Evolutionary conservation across 352 stramenopile species (phyloP), one percentile per base, ranked within the genome.

Genomic region (Pythium brassicae): DNA sequence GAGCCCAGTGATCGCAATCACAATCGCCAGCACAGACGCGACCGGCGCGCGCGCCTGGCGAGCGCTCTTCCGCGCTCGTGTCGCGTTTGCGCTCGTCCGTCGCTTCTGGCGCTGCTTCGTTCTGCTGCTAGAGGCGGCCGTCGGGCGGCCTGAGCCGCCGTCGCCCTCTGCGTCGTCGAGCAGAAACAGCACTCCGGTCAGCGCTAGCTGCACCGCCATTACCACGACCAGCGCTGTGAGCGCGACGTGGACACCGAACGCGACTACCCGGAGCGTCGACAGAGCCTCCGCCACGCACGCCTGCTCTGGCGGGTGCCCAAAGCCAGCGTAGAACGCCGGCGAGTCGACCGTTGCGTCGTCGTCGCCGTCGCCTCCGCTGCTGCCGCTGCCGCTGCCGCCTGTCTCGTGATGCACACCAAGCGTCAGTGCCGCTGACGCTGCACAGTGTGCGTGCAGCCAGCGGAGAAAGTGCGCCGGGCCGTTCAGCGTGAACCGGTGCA

Each of bases 401-500:
- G n/a, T 37, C 22, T 40, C 22, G 7, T 39, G 35, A 23, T 2
- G n/a, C 8, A 8, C 20, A 26, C 7, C n/a, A 25, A 46, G n/a
- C 6, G 19, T 4, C 11, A 19, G 22, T 7, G n/a, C 26, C 10
- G 35, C 12, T 20, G 43, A 17, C 19, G 22, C 45, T 0, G 42
- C 25, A 25, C 77, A 87, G 23, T 66, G 60, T 0, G 19, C 11
- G 25, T 65, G 48, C 11, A 87, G 27, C 71, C 71, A 83, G 2
- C 56, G 54, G 2, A 87, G 58, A 29, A 84, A 87, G 48, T 57
- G 58, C 47, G 61, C 57, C 7, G 73, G 75, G 4, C 64, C 72
- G 45, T 87, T 74, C 22, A 83, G 61, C 7, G 79, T 48, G 45
- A 86, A 83, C 11, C 74, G 64, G 12, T 86, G 74, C 23, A 69